These are phyloP conservation scores for Cladorrhinum samala DNA, from an alignment of 495 filamentous ascomycete species.

Conservation along the genomic window DNA sequence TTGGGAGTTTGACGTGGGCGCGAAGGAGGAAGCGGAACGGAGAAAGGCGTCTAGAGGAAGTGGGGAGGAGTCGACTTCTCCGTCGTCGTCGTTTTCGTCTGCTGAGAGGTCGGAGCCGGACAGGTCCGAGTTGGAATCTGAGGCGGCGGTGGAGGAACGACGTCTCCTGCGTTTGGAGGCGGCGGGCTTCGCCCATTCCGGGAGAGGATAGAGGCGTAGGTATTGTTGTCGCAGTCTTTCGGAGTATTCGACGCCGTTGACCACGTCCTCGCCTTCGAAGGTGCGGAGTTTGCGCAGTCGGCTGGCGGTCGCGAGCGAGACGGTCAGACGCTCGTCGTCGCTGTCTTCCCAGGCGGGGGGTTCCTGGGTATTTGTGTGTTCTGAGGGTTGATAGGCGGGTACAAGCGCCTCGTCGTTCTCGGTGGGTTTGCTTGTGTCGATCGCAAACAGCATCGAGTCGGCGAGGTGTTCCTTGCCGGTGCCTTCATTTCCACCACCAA, in stretches of 20 bases:
- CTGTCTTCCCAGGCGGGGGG: slow-evolving; percentile 83
- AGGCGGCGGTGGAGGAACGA: slow-evolving; percentile 40
- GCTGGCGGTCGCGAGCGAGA: slow-evolving; percentile 70
- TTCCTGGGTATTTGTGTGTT: slow-evolving; percentile 32
- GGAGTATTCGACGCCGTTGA: slow-evolving; percentile 81
- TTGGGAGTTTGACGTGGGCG: slow-evolving; percentile 28
- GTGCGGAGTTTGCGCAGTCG: slow-evolving; percentile 74
- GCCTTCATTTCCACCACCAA: slow-evolving; percentile 18
- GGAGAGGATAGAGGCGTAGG: slow-evolving; percentile 69
- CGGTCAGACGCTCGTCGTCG: slow-evolving; percentile 79
- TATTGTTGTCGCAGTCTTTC: slow-evolving; percentile 74
- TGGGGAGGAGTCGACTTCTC: slow-evolving; percentile 54
- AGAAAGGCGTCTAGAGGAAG: slow-evolving; percentile 77
- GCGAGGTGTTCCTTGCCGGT: slow-evolving; percentile 46
- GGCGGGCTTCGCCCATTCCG: slow-evolving; percentile 63
- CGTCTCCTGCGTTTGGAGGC: slow-evolving; percentile 51
- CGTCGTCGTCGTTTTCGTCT: slow-evolving; percentile 56
- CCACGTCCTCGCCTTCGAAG: slow-evolving; percentile 73
- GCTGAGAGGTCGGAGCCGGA: slow-evolving; percentile 50
- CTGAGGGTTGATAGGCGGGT: no score
- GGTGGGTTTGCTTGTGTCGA: slow-evolving; percentile 36
- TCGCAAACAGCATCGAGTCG: slow-evolving; percentile 55
- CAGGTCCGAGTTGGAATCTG: slow-evolving; percentile 45
- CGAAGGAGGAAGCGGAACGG: slow-evolving; percentile 54
- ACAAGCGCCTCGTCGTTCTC: no score